Conservation (phyloP, 2,329 filamentous ascomycete species). For the Clarireedia homoeocarpa region DNA sequence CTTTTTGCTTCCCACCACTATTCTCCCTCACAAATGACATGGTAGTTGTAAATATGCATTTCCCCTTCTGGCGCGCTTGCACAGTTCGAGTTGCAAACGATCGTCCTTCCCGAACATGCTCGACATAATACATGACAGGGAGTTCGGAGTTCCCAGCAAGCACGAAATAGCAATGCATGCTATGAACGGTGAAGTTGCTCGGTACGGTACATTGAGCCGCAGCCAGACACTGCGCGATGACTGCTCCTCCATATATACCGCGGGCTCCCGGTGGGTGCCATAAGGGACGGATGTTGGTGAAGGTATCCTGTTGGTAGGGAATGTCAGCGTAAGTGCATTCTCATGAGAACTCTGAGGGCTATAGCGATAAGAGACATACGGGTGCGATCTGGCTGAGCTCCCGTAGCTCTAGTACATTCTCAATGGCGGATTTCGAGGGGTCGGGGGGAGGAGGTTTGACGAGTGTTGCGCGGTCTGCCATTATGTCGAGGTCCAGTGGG, state of each 20-base stretch:
- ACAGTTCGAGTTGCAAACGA: conserved; percentile 90
- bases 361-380: conserved; percentile 39
- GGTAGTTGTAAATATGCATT: conserved; percentile 91
- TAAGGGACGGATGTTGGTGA: conserved; percentile 84
- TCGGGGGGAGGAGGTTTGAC: conserved; percentile 70
- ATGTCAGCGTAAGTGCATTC: not conserved
- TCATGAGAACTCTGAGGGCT: conserved; percentile 8
- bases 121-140: conserved; percentile 90
- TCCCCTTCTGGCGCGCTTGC: conserved; percentile 83
- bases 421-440: conserved; percentile 67
- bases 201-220: conserved; percentile 86
- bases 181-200: conserved; percentile 74
- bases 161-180: conserved; percentile 99
- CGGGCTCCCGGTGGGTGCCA: conserved; percentile 91
- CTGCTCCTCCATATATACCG: conserved; percentile 87
- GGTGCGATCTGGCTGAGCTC: conserved; percentile 69
- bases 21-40: conserved; percentile 74
- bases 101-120: conserved; percentile 82
- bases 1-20: conserved; percentile 41
- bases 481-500: not conserved
- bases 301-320: conserved; percentile 58
- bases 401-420: conserved; percentile 82
- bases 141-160: conserved; percentile 78
- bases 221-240: conserved; percentile 85
- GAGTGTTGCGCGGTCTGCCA: conserved; percentile 45